A percentile compares a stretch with the other conserved stretches of the same genome.
These are phyloP conservation scores for Trichoderma orchidacearum DNA, from an alignment of 495 filamentous ascomycete genomes.

Conservation along the genomic window DNA sequence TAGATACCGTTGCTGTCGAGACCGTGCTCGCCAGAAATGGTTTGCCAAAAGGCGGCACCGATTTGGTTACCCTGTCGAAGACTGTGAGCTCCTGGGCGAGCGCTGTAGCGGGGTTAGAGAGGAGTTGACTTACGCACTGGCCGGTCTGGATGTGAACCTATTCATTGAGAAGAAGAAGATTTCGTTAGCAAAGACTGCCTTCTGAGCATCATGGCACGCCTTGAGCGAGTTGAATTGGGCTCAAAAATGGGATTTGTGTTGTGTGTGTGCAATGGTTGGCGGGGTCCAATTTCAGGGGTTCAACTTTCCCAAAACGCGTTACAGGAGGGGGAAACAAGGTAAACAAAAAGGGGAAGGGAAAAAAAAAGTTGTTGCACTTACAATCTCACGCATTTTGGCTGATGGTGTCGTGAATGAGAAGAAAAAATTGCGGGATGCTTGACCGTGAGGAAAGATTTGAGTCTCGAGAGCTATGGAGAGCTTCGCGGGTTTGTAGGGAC, in stretches of 20 bases:
- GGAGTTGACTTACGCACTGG: constrained; percentile 74
- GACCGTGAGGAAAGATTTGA: no score
- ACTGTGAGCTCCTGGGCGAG: constrained; percentile 18
- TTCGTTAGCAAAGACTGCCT: constrained; percentile 10
- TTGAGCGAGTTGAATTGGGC: constrained; percentile 21
- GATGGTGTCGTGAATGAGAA: constrained; percentile 16
- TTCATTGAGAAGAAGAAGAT: constrained; percentile 20
- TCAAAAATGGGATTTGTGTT: not conserved
- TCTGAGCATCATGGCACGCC: not conserved
- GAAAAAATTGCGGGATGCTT: constrained; percentile 1
- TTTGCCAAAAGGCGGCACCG: constrained; percentile 99
- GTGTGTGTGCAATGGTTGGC: constrained; percentile 42
- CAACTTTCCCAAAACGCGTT: constrained; percentile 53
- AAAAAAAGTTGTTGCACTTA: constrained; percentile 34
- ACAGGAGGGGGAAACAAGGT: constrained; percentile 34
- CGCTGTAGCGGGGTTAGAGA: constrained; percentile 8
- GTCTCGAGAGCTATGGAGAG: constrained; percentile 1
- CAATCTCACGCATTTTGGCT: constrained; percentile 84
- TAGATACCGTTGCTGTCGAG: constrained; percentile 90
- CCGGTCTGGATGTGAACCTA: constrained; percentile 99
- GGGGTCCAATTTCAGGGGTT: constrained; percentile 21
- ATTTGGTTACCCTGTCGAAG: constrained; percentile 90
- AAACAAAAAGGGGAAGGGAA: not conserved
- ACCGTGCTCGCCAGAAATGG: constrained; percentile 96
- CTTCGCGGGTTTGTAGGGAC: not conserved